Evolutionary conservation across 2,329 filamentous ascomycete genomes (phyloP).

Genomic region (Colletotrichum tropicicola): DNA sequence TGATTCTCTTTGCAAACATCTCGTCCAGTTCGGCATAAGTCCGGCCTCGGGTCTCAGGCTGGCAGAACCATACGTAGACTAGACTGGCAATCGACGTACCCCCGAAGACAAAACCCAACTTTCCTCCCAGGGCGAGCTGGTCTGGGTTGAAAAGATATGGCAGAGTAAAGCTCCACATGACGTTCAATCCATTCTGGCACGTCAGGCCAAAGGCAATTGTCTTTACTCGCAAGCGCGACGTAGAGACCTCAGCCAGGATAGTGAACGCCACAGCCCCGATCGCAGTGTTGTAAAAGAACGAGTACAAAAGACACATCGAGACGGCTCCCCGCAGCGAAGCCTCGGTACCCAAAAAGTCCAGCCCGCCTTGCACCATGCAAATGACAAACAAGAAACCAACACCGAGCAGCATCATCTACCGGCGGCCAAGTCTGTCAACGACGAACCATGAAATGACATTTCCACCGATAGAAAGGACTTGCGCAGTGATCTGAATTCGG

Average conservation of each 20-base stretch:
- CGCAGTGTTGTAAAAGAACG: slow-evolving; percentile 44
- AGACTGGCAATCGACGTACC: slow-evolving; percentile 37
- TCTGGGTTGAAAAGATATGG: slow-evolving; percentile 29
- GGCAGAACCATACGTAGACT: slow-evolving; percentile 38
- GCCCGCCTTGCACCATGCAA: slow-evolving; percentile 46
- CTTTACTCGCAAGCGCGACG: slow-evolving; percentile 43
- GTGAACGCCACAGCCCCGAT: slow-evolving; percentile 47
- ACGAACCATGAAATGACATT: slow-evolving; percentile 48
- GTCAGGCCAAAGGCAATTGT: slow-evolving; percentile 47
- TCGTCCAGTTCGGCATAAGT: slow-evolving; percentile 33
- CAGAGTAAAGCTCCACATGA: slow-evolving; percentile 26
- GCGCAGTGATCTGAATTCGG: slow-evolving; percentile 47
- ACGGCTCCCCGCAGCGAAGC: slow-evolving; percentile 30
- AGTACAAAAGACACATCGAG: slow-evolving; percentile 46
- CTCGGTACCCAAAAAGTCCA: slow-evolving; percentile 34
- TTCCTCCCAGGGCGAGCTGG: slow-evolving; percentile 42
- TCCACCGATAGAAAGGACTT: slow-evolving; percentile 45
- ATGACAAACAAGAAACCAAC: slow-evolving; percentile 43
- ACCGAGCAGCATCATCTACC: slow-evolving; percentile 44
- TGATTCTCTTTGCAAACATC: slow-evolving; percentile 20
- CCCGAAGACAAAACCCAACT: slow-evolving; percentile 49
- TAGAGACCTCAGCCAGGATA: slow-evolving; percentile 46
- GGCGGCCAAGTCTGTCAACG: slow-evolving; percentile 45
- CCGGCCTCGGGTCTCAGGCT: slow-evolving; percentile 41
- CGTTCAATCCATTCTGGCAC: slow-evolving; percentile 36